Base-by-base conservation (phyloP, 805 yeast genomes). In the Wickerhamomyces queroliae region DNA sequence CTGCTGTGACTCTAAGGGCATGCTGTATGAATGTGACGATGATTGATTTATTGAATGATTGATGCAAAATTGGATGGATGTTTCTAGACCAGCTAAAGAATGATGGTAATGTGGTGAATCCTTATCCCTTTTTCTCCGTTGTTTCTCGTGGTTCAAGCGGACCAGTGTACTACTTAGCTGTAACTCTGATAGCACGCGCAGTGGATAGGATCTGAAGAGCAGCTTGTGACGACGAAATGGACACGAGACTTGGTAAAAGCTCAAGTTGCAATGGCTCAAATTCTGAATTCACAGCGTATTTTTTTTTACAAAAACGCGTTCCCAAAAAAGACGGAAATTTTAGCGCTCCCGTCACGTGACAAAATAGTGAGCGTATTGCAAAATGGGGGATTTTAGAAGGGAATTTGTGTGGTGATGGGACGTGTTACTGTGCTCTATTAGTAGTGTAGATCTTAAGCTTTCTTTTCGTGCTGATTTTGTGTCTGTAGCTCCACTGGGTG, bases 1-100 rank as follows among this genome's bases (percentile, higher is more conserved):
- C 22, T 9, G 16, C 13, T 39, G 34, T 21, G n/a, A n/a, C n/a
- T 45, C 42, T 7, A 45, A 36, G 18, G 51, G 38, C 48, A 45
- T 49, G 35, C 7, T 31, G 17, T 21, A n/a, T n/a, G n/a, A n/a
- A n/a, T 20, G 35, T 6, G 20, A 33, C 23, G 11, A 16, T 18
- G 41, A 22, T 27, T n/a, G n/a, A n/a, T n/a, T n/a, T n/a, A n/a
- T n/a, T 28, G 38, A 13, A 21, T 20, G 38, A 15, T 9, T 15
- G 38, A 20, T n/a, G 19, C 17, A n/a, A 20, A 29, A n/a, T 20
- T 12, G 21, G 30, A 22, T 20, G n/a, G 27, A 26, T 19, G 22
- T 18, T 17, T 15, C 32, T 16, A 12, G 22, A 19, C 18, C 12
- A 7, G 25, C 7, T 23, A n/a, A n/a, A 16, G 16, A 23, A n/a